Evolutionary conservation across 805 yeast species (phyloP).

Genomic region (Wickerhamomyces silvicola): DNA sequence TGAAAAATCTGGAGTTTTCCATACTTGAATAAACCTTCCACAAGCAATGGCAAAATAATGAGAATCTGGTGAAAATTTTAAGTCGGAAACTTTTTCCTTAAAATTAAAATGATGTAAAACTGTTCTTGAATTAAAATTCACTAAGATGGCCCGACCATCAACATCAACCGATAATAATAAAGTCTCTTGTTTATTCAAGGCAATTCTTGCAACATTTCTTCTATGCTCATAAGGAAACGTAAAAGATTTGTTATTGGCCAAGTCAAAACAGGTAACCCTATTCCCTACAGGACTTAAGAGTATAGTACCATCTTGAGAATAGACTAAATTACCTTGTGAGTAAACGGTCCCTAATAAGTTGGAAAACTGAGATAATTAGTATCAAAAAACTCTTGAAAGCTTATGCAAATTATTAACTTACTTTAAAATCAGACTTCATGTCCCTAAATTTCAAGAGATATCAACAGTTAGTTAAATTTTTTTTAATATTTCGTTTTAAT

Average conservation of each 20-base stretch:
- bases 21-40: conserved; percentile 78
- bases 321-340: conserved; percentile 82
- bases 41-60: conserved; percentile 78
- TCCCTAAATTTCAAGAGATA: background rate
- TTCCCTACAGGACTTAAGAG: conserved; percentile 92
- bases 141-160: conserved; percentile 90
- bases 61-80: conserved; percentile 88
- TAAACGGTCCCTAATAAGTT: conserved; percentile 93
- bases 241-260: conserved; percentile 75
- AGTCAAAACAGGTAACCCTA: conserved; percentile 82
- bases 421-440: conserved; percentile 79
- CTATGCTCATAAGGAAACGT: conserved; percentile 93
- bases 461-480: no score
- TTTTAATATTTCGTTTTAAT: no score
- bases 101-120: conserved; percentile 94
- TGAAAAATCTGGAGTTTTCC: conserved; percentile 79
- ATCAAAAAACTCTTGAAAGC: background rate
- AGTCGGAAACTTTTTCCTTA: conserved; percentile 65
- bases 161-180: conserved; percentile 77
- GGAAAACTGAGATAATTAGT: conserved; percentile 44
- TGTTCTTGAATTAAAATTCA: conserved; percentile 73
- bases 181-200: conserved; percentile 77
- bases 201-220: conserved; percentile 70
- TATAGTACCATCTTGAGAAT: conserved; percentile 79
- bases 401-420: conserved; percentile 8